Conservation (phyloP, 1,284 basidiomycete species). For the Heterobasidion parviporum region DNA sequence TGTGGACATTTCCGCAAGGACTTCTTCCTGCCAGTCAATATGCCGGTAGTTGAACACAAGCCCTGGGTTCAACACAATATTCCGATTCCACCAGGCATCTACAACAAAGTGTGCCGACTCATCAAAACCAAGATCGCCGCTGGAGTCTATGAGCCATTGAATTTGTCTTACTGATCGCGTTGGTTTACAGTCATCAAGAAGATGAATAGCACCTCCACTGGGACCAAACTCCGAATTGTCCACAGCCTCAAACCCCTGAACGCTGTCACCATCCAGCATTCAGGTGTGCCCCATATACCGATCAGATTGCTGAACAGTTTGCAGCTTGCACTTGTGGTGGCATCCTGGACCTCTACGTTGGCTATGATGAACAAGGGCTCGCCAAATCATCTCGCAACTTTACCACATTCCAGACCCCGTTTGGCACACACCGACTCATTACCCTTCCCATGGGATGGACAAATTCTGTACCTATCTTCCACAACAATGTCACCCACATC, state of each 20-base stretch:
- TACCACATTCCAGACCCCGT: constrained; percentile 8
- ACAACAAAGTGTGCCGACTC: not conserved
- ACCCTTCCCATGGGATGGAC: not conserved
- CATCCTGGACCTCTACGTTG: constrained; percentile 20
- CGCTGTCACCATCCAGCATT: constrained; percentile 24
- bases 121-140: not conserved
- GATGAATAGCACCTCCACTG: not conserved
- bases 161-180: not conserved
- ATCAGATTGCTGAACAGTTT: constrained; percentile 23
- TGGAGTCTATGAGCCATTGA: not conserved
- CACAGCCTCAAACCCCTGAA: constrained; percentile 12
- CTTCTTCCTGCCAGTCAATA: not conserved
- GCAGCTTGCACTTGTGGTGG: constrained; percentile 20
- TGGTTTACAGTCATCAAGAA: not conserved
- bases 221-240: not conserved
- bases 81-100: not conserved
- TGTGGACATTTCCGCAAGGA: constrained; percentile 14
- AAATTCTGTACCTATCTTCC: constrained; percentile 8
- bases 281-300: constrained; percentile 19
- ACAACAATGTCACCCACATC: constrained; percentile 24
- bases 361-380: constrained; percentile 13
- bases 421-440: not conserved
- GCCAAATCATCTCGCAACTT: constrained; percentile 16
- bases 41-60: not conserved
- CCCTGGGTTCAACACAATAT: not conserved